Conservation (phyloP, 441 rosid genomes). For the Lepidium campestre region DNA sequence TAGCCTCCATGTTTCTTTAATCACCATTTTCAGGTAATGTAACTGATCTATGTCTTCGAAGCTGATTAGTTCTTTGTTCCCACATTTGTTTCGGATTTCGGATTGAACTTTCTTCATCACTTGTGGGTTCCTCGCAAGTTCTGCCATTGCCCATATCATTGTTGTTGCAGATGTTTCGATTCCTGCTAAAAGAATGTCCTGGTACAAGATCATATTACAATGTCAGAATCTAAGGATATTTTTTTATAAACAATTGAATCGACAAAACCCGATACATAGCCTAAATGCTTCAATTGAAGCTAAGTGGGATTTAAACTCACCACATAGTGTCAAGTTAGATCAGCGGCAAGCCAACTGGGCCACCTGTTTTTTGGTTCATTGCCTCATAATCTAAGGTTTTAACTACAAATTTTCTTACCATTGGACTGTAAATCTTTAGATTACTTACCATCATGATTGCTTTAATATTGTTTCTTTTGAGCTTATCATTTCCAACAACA, state of each 20-base stretch:
- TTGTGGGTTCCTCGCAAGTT: slow-evolving; percentile 33
- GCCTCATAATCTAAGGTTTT: no score
- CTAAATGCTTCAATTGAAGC: no score
- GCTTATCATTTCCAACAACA: slow-evolving; percentile 16
- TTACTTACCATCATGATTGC: slow-evolving; percentile 42
- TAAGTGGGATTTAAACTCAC: no score
- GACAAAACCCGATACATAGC: no score
- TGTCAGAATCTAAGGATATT: no score
- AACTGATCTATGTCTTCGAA: slow-evolving; percentile 32
- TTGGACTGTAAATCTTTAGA: no score
- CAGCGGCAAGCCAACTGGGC: no score
- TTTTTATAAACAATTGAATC: no score
- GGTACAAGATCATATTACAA: neutral
- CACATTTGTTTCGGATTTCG: slow-evolving; percentile 33
- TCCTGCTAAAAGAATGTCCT: slow-evolving; percentile 44
- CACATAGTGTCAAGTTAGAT: no score
- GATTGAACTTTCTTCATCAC: slow-evolving; percentile 43
- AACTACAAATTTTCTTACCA: no score
- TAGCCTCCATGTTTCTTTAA: slow-evolving; percentile 52
- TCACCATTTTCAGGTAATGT: slow-evolving; percentile 38
- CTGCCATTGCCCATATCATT: slow-evolving; percentile 50
- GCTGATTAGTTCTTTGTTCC: slow-evolving; percentile 27
- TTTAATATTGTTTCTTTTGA: slow-evolving; percentile 37
- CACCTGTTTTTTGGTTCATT: no score
- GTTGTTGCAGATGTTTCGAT: slow-evolving; percentile 29